Conservation (phyloP, 352 stramenopile species). For the Paralagenidium karlingii region DNA sequence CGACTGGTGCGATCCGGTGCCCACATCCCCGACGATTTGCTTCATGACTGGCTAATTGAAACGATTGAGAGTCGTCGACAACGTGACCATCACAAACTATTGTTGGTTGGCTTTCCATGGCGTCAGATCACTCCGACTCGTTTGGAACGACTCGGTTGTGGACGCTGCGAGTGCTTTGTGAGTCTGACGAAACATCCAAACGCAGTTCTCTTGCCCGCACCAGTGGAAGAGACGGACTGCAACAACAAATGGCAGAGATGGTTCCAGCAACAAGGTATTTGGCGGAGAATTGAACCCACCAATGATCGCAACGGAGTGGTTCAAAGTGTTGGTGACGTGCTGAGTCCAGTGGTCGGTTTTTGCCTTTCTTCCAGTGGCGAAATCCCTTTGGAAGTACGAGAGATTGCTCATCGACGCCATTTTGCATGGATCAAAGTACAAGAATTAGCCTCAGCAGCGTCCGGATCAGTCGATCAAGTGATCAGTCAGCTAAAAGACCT, state of each 20-base stretch:
- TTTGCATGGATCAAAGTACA: constrained; percentile 15
- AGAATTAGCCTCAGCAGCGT: background rate
- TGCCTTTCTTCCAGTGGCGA: constrained; percentile 11
- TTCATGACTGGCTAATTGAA: constrained; percentile 13
- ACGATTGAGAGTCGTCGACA: constrained; percentile 1
- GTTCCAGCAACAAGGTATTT: background rate
- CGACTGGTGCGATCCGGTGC: constrained; percentile 17
- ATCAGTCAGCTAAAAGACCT: constrained; percentile 8
- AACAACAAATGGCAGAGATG: background rate
- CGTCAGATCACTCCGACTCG: constrained; percentile 7
- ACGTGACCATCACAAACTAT: constrained; percentile 14
- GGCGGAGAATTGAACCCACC: too few relatives aligned
- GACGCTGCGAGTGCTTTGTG: constrained; percentile 12
- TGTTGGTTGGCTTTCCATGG: constrained; percentile 33
- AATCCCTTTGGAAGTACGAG: background rate
- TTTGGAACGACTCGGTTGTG: too few relatives aligned
- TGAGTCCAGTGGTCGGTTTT: constrained; percentile 15
- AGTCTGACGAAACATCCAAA: constrained; percentile 2
- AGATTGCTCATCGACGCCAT: constrained; percentile 1
- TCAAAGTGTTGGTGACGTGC: background rate
- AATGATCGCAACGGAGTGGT: too few relatives aligned
- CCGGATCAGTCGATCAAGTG: background rate
- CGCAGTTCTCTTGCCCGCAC: constrained; percentile 6
- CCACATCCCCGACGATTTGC: constrained; percentile 6
- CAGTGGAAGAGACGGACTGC: constrained; percentile 2